These are phyloP conservation scores for Jackrogersella minutella DNA, from an alignment of 495 filamentous ascomycete species.

Conservation along the genomic window DNA sequence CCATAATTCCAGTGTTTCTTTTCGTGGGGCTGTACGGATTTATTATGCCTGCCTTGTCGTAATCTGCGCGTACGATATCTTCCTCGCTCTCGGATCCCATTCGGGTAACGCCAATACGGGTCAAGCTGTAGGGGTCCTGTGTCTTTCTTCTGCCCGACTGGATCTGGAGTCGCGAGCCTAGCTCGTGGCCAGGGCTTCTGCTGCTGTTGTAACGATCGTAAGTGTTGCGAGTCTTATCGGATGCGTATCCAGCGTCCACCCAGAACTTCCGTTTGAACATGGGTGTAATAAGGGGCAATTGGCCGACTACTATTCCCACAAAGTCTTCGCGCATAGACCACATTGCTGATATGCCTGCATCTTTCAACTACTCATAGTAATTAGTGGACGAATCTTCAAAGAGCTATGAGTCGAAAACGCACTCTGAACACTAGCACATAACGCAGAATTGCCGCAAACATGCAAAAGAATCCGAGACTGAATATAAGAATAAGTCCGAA, in stretches of 20 bases:
- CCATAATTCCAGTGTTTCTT: background rate
- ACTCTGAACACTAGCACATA: conserved; percentile 18
- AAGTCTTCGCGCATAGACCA: conserved; percentile 32
- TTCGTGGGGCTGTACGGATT: background rate
- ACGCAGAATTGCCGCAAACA: conserved; percentile 20
- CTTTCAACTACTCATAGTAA: background rate
- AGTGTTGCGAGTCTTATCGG: conserved; percentile 9
- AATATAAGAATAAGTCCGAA: conserved; percentile 16
- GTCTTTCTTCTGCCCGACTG: conserved; percentile 1
- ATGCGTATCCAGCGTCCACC: conserved; percentile 1
- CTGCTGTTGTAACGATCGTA: background rate
- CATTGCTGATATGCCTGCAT: conserved; percentile 21
- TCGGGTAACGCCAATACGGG: conserved; percentile 8
- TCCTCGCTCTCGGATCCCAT: conserved; percentile 18
- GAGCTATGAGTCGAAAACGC: background rate
- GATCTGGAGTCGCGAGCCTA: background rate
- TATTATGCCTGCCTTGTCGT: background rate
- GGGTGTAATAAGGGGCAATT: conserved; percentile 24
- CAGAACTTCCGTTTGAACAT: conserved; percentile 25
- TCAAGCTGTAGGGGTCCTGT: conserved; percentile 12
- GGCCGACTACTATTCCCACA: conserved; percentile 30
- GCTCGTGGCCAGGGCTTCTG: background rate
- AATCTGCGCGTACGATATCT: conserved; percentile 5
- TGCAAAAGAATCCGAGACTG: conserved; percentile 24
- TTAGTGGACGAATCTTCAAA: background rate